Evolutionary conservation across 768 basidiomycete genomes (phyloP).

Genomic region (Harrya chromipes): DNA sequence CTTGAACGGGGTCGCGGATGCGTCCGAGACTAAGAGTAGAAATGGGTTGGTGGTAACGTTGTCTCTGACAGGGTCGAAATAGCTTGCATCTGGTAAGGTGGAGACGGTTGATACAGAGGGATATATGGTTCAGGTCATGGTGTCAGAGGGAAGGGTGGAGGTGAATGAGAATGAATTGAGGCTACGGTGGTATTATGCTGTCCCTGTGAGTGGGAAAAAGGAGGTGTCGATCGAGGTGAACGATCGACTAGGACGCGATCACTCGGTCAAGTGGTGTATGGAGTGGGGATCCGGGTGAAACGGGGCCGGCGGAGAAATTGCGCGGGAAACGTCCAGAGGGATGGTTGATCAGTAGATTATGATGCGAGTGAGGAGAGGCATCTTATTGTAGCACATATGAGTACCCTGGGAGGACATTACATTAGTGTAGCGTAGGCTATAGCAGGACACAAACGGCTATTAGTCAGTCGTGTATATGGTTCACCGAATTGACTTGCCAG

Average conservation of each 20-base stretch:
- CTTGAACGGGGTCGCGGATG: neutral
- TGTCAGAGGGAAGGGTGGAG: slow-evolving; percentile 47
- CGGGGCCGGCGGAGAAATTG: slow-evolving; percentile 4
- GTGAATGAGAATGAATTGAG: slow-evolving; percentile 47
- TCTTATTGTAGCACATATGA: slow-evolving; percentile 10
- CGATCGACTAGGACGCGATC: slow-evolving; percentile 28
- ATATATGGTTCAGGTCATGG: slow-evolving; percentile 42
- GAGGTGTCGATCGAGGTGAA: slow-evolving; percentile 41
- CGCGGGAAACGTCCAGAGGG: slow-evolving; percentile 12
- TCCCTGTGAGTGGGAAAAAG: slow-evolving; percentile 27
- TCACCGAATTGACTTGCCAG: neutral
- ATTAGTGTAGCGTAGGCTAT: slow-evolving; percentile 5
- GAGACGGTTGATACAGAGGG: slow-evolving; percentile 13
- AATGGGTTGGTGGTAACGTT: slow-evolving; percentile 19
- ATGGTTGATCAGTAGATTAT: slow-evolving; percentile 14
- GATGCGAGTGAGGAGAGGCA: slow-evolving; percentile 3
- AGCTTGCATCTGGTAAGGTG: neutral
- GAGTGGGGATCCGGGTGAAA: neutral
- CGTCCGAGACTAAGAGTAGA: neutral
- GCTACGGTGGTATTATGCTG: slow-evolving; percentile 48
- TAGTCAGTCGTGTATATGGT: neutral
- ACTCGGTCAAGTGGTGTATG: neutral
- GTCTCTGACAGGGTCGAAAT: slow-evolving; percentile 1
- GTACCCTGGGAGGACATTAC: neutral
- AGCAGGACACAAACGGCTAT: neutral